phyloP scores from a whole-genome alignment of 202 grass and related monocot species.

The Digitaria exilis region DNA sequence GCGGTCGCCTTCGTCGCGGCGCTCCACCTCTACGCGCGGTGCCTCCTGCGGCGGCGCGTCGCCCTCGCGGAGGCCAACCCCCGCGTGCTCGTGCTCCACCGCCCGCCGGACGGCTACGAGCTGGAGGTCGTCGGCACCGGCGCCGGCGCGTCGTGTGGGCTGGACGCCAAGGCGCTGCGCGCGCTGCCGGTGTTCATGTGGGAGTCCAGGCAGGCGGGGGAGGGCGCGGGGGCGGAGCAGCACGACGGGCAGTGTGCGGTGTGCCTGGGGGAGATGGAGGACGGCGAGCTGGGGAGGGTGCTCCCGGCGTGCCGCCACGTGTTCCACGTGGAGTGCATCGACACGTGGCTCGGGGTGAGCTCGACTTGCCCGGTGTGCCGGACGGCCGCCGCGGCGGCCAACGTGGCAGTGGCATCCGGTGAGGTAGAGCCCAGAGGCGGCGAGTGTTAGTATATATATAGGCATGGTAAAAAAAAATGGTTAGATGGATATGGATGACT shows the following conservation, averaged over 20 bases:
- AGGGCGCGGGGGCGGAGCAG: not conserved
- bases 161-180: conserved; percentile 42
- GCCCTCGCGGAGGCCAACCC: not conserved
- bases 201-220: not conserved
- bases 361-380: conserved; percentile 63
- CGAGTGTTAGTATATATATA: not conserved
- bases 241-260: conserved; percentile 38
- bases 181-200: conserved; percentile 46
- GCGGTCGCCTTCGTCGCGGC: conserved; percentile 42
- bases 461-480: not conserved
- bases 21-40: conserved; percentile 49
- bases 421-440: conserved; percentile 6
- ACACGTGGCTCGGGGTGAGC: conserved; percentile 50
- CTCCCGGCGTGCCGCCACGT: conserved; percentile 56
- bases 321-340: conserved; percentile 67
- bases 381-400: conserved; percentile 18
- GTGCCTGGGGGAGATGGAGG: conserved; percentile 60
- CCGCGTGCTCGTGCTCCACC: not conserved
- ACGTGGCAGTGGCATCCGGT: too few relatives aligned
- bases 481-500: not conserved
- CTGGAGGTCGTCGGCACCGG: conserved; percentile 1
- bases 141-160: not conserved
- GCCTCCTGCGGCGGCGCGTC: conserved; percentile 14
- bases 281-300: conserved; percentile 57
- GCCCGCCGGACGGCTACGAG: conserved; percentile 24